Conservation (phyloP, 2,329 filamentous ascomycete species). For the Fusarium nygamai region DNA sequence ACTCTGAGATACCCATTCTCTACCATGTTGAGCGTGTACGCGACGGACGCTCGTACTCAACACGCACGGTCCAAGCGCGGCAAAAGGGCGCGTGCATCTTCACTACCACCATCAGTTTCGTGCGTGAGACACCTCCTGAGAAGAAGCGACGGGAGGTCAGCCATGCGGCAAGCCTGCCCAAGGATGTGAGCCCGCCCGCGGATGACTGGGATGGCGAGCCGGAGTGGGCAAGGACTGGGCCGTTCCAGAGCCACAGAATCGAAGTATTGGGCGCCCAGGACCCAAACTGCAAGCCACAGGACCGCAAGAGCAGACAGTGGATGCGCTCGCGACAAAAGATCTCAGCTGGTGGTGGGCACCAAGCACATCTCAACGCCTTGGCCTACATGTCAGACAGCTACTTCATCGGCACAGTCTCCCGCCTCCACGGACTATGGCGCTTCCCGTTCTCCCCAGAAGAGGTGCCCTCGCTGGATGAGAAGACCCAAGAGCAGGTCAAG, state of each 20-base stretch:
- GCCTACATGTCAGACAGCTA: constrained; percentile 94
- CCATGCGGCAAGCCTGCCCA: constrained; percentile 72
- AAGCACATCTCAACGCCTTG: constrained; percentile 85
- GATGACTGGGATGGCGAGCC: constrained; percentile 56
- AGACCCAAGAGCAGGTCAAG: constrained; percentile 50
- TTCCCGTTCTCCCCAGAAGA: constrained; percentile 67
- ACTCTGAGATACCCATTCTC: constrained; percentile 83
- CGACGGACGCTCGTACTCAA: constrained; percentile 89
- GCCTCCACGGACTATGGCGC: constrained; percentile 83
- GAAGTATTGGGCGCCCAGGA: constrained; percentile 50
- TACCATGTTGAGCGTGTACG: constrained; percentile 96
- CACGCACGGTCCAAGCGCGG: constrained; percentile 93
- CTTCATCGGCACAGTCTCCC: constrained; percentile 89
- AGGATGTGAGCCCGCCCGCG: constrained; percentile 50
- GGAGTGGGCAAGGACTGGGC: constrained; percentile 60
- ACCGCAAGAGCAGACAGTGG: constrained; percentile 78
- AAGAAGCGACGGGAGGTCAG: constrained; percentile 66
- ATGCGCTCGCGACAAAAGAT: constrained; percentile 79
- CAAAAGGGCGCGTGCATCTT: constrained; percentile 92
- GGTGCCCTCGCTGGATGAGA: constrained; percentile 60
- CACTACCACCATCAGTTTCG: constrained; percentile 93
- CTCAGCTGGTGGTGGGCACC: constrained; percentile 75
- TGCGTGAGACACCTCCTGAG: constrained; percentile 69
- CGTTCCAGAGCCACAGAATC: constrained; percentile 59
- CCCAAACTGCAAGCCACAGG: constrained; percentile 64